Percentiles rank a stretch among this genome's conserved stretches.
Evolutionary conservation across 1,284 basidiomycete genomes (phyloP).

Genomic region (Hortiboletus rubellus): DNA sequence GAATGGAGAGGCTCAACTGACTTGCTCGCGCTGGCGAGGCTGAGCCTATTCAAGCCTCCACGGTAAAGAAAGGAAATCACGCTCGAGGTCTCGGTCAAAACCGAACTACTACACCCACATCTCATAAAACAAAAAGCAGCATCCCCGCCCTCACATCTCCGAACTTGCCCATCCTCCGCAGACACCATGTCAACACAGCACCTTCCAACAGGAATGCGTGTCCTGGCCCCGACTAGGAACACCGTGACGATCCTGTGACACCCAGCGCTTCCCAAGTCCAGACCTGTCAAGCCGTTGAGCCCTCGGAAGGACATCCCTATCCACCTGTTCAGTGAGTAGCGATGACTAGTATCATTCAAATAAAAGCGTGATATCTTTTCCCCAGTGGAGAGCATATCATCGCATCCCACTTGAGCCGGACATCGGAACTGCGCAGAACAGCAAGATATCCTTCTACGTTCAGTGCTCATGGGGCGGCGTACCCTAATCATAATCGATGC

Average conservation of each 20-base stretch:
- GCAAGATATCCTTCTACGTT: constrained; percentile 46
- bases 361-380: constrained; percentile 6
- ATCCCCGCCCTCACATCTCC: constrained; percentile 21
- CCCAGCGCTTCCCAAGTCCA: no score
- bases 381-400: constrained; percentile 26
- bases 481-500: constrained; percentile 47
- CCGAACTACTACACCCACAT: constrained; percentile 21
- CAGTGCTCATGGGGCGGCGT: neutral
- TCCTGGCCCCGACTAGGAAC: no score
- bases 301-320: neutral
- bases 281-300: neutral
- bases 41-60: constrained; percentile 25
- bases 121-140: constrained; percentile 14
- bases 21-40: constrained; percentile 25
- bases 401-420: constrained; percentile 42
- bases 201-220: no score
- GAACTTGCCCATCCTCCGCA: neutral
- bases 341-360: constrained; percentile 8
- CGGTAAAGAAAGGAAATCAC: constrained; percentile 31
- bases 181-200: no score
- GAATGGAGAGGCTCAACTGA: neutral
- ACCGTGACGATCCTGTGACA: no score
- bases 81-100: constrained; percentile 26
- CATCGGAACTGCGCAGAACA: constrained; percentile 44
- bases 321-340: neutral